Percentiles rank a stretch among this genome's conserved stretches.
Conservation (phyloP, 495 filamentous ascomycete genomes). For the Daldinia decipiens region DNA sequence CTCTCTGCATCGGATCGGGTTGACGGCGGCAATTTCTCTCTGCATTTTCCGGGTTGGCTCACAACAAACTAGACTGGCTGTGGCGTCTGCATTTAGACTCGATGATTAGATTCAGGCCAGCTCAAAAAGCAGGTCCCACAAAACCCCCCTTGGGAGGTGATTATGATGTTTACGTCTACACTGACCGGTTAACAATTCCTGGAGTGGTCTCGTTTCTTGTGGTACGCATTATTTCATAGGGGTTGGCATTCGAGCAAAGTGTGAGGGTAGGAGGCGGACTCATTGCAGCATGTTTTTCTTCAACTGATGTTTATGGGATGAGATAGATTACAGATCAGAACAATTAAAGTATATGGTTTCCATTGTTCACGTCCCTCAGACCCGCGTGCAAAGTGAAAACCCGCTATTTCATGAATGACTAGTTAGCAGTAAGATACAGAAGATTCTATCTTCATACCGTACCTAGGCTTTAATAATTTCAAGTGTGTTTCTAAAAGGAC, state of each 20-base stretch:
- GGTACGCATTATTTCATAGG: conserved; percentile 45
- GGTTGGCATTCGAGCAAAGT: conserved; percentile 43
- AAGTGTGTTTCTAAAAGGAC: too few relatives aligned
- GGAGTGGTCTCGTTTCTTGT: conserved; percentile 43
- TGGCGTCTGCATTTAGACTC: conserved; percentile 52
- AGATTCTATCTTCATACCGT: background rate
- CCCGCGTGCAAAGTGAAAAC: background rate
- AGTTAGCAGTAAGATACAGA: background rate
- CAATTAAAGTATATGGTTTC: conserved; percentile 41
- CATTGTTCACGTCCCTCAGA: background rate
- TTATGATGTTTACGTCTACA: conserved; percentile 49
- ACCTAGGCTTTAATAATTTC: background rate
- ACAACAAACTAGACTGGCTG: conserved; percentile 57
- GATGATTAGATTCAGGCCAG: conserved; percentile 49
- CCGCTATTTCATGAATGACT: background rate
- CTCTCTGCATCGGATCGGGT: conserved; percentile 56
- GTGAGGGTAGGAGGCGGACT: conserved; percentile 33
- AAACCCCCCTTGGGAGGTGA: conserved; percentile 44
- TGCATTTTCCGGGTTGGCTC: conserved; percentile 57
- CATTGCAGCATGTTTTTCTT: conserved; percentile 38
- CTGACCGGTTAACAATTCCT: conserved; percentile 35
- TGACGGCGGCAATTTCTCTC: conserved; percentile 54
- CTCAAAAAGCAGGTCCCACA: conserved; percentile 35
- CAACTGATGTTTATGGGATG: conserved; percentile 28
- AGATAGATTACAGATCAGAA: conserved; percentile 43